phyloP scores from a whole-genome alignment of 306 rosid species.

The Bauhinia variegata region DNA sequence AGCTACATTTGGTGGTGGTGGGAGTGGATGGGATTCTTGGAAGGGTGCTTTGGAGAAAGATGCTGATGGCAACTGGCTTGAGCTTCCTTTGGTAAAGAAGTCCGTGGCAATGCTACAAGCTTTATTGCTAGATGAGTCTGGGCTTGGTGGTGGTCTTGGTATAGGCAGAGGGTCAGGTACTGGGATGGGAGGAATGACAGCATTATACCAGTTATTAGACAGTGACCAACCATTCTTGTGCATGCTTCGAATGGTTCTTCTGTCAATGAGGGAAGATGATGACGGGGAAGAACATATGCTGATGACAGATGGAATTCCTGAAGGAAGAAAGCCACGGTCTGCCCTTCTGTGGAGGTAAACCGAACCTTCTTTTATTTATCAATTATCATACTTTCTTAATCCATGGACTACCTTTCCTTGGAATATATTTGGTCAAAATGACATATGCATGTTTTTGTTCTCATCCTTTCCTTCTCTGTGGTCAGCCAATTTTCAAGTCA shows the following conservation, averaged over 20 bases:
- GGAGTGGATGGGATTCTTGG: conserved; percentile 90
- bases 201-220: conserved; percentile 90
- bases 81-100: conserved; percentile 86
- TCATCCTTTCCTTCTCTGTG: neutral
- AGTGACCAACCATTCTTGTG: conserved; percentile 99
- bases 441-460: neutral
- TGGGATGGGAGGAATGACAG: conserved; percentile 98
- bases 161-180: conserved; percentile 99
- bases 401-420: neutral
- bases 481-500: neutral
- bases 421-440: conserved; percentile 26
- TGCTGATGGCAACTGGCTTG: conserved; percentile 78
- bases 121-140: conserved; percentile 87
- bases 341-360: conserved; percentile 90
- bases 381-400: conserved; percentile 28
- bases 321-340: conserved; percentile 74
- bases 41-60: conserved; percentile 81
- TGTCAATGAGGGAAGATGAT: conserved; percentile 94
- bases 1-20: conserved; percentile 83
- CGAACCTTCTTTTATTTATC: neutral
- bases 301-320: conserved; percentile 55
- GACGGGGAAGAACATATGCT: conserved; percentile 66
- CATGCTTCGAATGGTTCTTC: conserved; percentile 98
- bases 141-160: conserved; percentile 98
- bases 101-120: conserved; percentile 97